Percentiles rank a stretch among this genome's conserved stretches.
Evolutionary conservation across 129 eudicot species (phyloP).

Genomic region (Chrysanthemum makinoi): DNA sequence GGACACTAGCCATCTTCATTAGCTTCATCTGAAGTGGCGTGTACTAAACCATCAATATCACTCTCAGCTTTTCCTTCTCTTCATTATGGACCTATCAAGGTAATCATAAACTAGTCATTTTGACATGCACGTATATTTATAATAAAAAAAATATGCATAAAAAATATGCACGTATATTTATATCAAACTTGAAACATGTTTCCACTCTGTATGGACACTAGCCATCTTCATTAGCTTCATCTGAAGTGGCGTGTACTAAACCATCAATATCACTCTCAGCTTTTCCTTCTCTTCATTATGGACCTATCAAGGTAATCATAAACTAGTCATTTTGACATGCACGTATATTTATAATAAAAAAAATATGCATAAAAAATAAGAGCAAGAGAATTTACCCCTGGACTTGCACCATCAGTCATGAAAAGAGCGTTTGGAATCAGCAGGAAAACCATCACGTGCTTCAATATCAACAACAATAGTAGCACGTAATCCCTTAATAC

Average conservation of each 20-base stretch:
- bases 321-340: not conserved
- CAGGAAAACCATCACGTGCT: conserved; percentile 93
- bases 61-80: no score
- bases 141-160: not conserved
- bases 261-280: no score
- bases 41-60: no score
- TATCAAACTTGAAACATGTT: no score
- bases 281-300: no score
- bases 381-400: conserved; percentile 50
- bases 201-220: no score
- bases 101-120: not conserved
- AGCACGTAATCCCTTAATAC: conserved; percentile 85
- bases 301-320: conserved; percentile 45
- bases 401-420: conserved; percentile 97
- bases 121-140: not conserved
- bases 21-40: no score
- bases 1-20: no score
- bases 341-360: not conserved
- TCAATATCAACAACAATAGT: conserved; percentile 85
- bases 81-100: conserved; percentile 81
- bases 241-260: no score
- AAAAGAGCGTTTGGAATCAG: conserved; percentile 84
- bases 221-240: no score
- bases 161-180: no score
- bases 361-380: not conserved